Base-by-base conservation (phyloP, 176 grass and related monocot species). In the Pontederia crassipes region DNA sequence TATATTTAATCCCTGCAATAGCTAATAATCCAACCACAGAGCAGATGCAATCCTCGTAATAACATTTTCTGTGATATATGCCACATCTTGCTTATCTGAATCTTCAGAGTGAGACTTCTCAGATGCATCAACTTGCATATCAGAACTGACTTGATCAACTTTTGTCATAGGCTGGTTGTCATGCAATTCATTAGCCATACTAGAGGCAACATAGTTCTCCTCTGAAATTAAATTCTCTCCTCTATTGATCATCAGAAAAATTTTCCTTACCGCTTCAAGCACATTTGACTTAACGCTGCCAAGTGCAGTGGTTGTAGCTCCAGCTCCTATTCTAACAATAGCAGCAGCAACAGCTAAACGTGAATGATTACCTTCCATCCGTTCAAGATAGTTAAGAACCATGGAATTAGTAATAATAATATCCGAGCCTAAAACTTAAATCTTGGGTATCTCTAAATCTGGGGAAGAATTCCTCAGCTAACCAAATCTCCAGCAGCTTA, bases 401-500 rank as follows among this genome's bases (percentile, higher is more conserved):
- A 68, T 57, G 17, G 81, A 74, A 26, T 98, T 84, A 56, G 20
- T 98, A 87, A 27, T 98, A 98, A 69, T 92, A 98, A 66, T 98
- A 81, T 74, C 93, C 79, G 58, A 98, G 80, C 28, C 68, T 87
- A 52, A 98, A 98, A 48, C 85, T 67, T 54, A 92, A 65, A 48
- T 74, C 87, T 32, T 58, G 81, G 67, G 84, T 92, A 79, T 98
- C 87, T 79, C 93, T 98, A 66, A 75, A 82, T 81, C 87, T 85
- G 57, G 87, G 93, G 46, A 98, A 86, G 74, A 89, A 87, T 77
- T 88, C 84, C 2, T 82, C 76, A 45, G 88, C 49, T 64, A 98
- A 79, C 93, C 93, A 98, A 54, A 66, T 81, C 79, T 98, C 93
- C 65, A 98, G 77, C 54, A 98, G 74, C 64, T 88, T 98, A 77